Evolutionary conservation across 2,329 filamentous ascomycete genomes (phyloP), one percentile per base, ranked within the genome.

Genomic region (Curvularia verruculosa): DNA sequence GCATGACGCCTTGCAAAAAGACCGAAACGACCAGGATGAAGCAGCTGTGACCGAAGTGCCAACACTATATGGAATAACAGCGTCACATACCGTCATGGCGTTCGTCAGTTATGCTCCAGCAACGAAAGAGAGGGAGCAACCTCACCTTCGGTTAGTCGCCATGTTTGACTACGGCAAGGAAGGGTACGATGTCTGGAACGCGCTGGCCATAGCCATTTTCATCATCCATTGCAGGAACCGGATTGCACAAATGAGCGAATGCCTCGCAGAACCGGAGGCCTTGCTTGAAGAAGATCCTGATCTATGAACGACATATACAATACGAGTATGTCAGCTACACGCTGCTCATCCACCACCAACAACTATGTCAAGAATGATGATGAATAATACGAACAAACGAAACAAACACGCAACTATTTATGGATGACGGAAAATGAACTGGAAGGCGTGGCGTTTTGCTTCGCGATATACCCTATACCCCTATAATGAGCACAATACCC

Each of bases 161-260:
- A 79, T 81, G 50, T 83, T 86, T 61, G 81, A 87, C 65, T 80
- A 85, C 53, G 78, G 77, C 3, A 78, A 84, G 41, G 68, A 72
- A 8, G 79, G 79, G 1, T 82, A 83, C 57, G 85, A 87, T 66
- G 84, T 87, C 1, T 88, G 85, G 85, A 86, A 85, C 65, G 79
- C 81, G 4, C 74, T 87, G 3, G 83, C 84, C 0, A 62, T 87
- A 48, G 83, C 84, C 0, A 84, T 87, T 55, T 74, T 84, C 5
- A 76, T 84, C 10, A 78, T 84, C 59, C 81, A 84, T 66, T 79
- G 81, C 51, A 78, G 84, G 5, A 81, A 82, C 56, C 77, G 80
- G 31, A 79, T 84, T 78, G 61, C 79, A 49, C 71, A 78, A 52
- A 72, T 84, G 21, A 76, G 78, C 39, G 69, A 77, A 34, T 73